phyloP scores from a whole-genome alignment of 78 protist species.

The Dictyostelium purpureum region DNA sequence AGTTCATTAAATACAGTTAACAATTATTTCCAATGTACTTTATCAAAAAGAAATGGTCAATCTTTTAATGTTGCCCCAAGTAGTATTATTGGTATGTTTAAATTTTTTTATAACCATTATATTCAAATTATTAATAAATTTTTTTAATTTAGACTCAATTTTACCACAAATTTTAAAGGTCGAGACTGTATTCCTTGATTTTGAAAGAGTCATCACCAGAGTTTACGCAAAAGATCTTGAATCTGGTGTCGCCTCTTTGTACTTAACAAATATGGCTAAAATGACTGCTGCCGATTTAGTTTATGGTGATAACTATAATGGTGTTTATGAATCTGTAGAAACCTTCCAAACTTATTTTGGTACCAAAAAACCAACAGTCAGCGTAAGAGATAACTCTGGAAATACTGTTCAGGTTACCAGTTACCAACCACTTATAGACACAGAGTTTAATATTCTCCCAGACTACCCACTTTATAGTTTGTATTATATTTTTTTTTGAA shows the following conservation, averaged over 20 bases:
- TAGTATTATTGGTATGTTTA: neutral
- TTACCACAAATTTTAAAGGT: neutral
- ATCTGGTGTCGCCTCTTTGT: neutral
- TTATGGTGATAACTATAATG: neutral
- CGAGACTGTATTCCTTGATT: neutral
- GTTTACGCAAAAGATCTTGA: conserved; percentile 1
- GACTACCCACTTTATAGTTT: neutral
- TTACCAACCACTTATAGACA: neutral
- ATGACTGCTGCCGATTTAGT: neutral
- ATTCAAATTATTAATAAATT: neutral
- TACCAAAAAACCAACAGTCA: neutral
- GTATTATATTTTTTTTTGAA: neutral
- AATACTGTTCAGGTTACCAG: neutral
- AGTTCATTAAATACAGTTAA: neutral
- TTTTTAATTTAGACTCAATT: neutral
- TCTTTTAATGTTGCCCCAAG: too few species aligned
- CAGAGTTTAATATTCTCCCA: neutral
- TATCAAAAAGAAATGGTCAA: neutral
- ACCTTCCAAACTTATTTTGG: neutral
- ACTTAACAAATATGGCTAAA: neutral
- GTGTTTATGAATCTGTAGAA: neutral
- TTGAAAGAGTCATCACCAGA: neutral
- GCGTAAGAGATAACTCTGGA: neutral
- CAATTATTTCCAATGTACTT: neutral
- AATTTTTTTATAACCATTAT: neutral